These are phyloP conservation scores for Bondarzewia mesenterica DNA, from an alignment of 1,284 basidiomycete genomes.

Conservation along the genomic window DNA sequence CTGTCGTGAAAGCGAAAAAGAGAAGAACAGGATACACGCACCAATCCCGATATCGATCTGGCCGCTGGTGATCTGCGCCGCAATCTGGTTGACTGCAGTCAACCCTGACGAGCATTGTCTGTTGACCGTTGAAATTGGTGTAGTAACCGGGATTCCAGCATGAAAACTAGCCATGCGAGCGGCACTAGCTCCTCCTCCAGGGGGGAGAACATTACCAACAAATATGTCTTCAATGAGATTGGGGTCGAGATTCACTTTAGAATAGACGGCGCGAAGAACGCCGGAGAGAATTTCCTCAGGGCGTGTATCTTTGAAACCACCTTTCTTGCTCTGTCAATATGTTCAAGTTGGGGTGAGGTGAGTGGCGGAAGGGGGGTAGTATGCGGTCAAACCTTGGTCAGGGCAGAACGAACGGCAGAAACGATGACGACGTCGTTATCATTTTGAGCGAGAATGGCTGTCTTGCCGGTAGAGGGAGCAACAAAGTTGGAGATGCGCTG, in stretches of 20 bases:
- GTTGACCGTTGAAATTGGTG: conserved; percentile 85
- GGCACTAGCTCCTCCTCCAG: conserved; percentile 82
- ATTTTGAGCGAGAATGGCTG: conserved; percentile 45
- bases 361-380: neutral
- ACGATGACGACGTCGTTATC: conserved; percentile 89
- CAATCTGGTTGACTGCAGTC: conserved; percentile 84
- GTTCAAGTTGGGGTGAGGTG: neutral
- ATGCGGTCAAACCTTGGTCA: conserved; percentile 65
- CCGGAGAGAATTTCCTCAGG: conserved; percentile 87
- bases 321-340: conserved; percentile 65
- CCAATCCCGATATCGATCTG: conserved; percentile 93
- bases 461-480: conserved; percentile 28
- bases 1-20: neutral
- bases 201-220: conserved; percentile 91
- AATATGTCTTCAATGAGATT: conserved; percentile 82
- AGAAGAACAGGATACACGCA: conserved; percentile 27
- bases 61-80: conserved; percentile 78
- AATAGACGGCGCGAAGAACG: conserved; percentile 70
- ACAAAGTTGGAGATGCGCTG: conserved; percentile 20
- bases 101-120: conserved; percentile 93
- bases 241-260: conserved; percentile 65
- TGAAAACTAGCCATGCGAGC: conserved; percentile 94
- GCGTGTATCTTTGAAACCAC: conserved; percentile 89
- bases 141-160: conserved; percentile 84
- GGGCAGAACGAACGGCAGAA: conserved; percentile 79